A percentile compares a stretch with the other conserved stretches of the same genome.
Conservation (phyloP, 306 rosid genomes). For the Vicia sativa region DNA sequence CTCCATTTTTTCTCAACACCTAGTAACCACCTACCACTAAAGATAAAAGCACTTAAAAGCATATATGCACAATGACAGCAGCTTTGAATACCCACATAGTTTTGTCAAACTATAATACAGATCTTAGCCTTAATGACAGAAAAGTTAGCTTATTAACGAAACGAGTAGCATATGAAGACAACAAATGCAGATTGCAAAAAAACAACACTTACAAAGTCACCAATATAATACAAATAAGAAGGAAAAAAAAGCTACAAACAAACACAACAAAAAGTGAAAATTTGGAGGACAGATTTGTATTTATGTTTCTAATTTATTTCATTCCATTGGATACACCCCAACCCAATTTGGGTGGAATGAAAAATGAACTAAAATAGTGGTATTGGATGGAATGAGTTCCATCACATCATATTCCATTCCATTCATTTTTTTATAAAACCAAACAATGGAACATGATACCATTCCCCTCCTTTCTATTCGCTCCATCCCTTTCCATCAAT, state of each 20-base stretch:
- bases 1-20: no score
- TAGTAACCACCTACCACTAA: neutral
- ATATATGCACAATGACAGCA: neutral
- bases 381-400: no score
- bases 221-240: neutral
- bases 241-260: neutral
- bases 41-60: neutral
- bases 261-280: neutral
- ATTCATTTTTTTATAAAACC: no score
- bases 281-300: no score
- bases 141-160: conserved; percentile 14
- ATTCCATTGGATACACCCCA: no score
- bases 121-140: neutral
- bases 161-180: neutral
- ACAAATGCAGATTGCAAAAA: neutral
- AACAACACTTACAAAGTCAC: neutral
- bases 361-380: no score
- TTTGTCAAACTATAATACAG: conserved; percentile 4
- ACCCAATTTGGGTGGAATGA: no score
- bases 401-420: no score
- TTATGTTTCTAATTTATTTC: no score
- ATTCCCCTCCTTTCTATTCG: no score
- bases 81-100: neutral
- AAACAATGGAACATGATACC: no score
- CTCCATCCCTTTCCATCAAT: no score